Conservation (phyloP, 1,284 basidiomycete genomes). For the Cryptococcus wingfieldii region DNA sequence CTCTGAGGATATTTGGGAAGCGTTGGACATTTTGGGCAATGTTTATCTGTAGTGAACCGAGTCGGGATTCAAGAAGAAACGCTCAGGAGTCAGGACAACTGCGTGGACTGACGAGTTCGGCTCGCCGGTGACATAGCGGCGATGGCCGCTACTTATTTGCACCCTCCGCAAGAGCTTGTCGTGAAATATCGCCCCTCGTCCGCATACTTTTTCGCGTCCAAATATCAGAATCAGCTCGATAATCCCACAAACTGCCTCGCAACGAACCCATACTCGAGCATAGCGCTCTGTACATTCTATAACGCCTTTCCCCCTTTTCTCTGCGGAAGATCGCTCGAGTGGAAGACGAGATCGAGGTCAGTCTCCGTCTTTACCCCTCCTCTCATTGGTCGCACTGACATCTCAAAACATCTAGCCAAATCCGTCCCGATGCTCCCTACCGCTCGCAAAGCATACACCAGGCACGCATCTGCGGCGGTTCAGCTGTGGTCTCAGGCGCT, state of each 20-base stretch:
- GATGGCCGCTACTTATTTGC: neutral
- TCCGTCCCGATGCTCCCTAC: conserved; percentile 20
- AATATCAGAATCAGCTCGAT: neutral
- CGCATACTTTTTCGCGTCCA: neutral
- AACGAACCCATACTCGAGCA: neutral
- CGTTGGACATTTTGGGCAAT: neutral
- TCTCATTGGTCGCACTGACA: neutral
- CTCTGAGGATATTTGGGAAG: conserved; percentile 11
- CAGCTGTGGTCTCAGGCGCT: conserved; percentile 10
- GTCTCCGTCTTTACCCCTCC: neutral
- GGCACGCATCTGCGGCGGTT: conserved; percentile 1
- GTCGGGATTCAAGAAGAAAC: neutral
- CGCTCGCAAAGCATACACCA: conserved; percentile 21
- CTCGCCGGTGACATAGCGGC: neutral
- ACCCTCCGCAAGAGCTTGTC: neutral
- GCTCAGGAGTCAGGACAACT: neutral
- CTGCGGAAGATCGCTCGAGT: neutral
- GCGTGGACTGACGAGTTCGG: neutral
- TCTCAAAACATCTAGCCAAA: neutral
- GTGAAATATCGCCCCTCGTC: neutral
- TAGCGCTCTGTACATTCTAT: neutral
- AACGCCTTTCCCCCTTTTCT: neutral
- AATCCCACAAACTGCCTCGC: neutral
- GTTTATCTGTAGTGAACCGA: neutral
- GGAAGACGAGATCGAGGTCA: neutral